These are phyloP conservation scores for Rhododendron vialii DNA, from an alignment of 148 eudicot species.

Conservation along the genomic window DNA sequence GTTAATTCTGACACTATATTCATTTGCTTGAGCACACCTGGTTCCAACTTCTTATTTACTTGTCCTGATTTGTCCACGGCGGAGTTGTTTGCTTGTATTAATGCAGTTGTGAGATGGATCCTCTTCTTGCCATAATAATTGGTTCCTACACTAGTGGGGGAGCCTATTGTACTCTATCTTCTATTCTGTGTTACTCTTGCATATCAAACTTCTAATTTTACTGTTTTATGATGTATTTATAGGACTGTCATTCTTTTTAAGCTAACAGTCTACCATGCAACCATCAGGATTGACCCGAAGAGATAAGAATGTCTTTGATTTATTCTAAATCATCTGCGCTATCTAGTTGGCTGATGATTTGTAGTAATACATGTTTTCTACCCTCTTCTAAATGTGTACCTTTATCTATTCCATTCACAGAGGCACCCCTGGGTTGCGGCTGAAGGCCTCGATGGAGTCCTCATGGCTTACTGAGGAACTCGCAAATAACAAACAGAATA, in stretches of 20 bases:
- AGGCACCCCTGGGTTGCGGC: slow-evolving; percentile 36
- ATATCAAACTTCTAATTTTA: slow-evolving; percentile 23
- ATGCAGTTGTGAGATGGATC: neutral
- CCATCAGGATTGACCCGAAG: slow-evolving; percentile 29
- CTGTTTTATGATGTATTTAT: slow-evolving; percentile 25
- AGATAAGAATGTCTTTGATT: slow-evolving; percentile 30
- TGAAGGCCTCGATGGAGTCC: slow-evolving; percentile 49
- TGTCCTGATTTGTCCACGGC: neutral
- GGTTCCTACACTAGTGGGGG: neutral
- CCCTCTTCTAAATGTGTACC: slow-evolving; percentile 6
- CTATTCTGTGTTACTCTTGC: slow-evolving; percentile 9
- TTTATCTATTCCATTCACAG: slow-evolving; percentile 25
- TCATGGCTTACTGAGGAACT: slow-evolving; percentile 34
- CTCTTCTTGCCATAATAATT: neutral
- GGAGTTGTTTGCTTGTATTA: neutral
- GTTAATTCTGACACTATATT: neutral
- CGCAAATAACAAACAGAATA: slow-evolving; percentile 25
- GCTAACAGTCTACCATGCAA: slow-evolving; percentile 29
- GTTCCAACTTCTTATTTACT: neutral
- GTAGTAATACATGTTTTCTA: neutral
- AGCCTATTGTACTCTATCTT: neutral
- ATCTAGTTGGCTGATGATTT: neutral
- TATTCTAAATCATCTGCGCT: slow-evolving; percentile 9
- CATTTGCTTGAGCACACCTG: neutral
- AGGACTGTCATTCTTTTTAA: slow-evolving; percentile 28